These are phyloP conservation scores for Volvariella surrecta DNA, from an alignment of 1,284 basidiomycete genomes.

Conservation along the genomic window DNA sequence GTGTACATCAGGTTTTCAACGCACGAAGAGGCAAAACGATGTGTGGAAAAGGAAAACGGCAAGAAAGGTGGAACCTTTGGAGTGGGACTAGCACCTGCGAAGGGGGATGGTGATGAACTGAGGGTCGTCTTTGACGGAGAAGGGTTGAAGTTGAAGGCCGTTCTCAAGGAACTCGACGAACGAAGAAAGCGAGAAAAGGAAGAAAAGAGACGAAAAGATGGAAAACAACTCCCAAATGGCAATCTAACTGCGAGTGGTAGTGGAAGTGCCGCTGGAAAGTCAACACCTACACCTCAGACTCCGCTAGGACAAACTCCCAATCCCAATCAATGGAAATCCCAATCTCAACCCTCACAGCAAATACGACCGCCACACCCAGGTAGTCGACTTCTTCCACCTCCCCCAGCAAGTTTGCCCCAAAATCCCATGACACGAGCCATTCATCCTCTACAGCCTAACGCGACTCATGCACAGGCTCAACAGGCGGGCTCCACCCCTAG, in stretches of 20 bases:
- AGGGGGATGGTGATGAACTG: slow-evolving; percentile 35
- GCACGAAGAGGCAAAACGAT: slow-evolving; percentile 55
- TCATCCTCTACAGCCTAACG: background rate
- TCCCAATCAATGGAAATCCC: slow-evolving; percentile 6
- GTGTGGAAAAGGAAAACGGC: slow-evolving; percentile 53
- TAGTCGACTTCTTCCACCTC: slow-evolving; percentile 2
- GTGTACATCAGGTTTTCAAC: slow-evolving; percentile 65
- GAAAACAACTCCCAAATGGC: slow-evolving; percentile 7
- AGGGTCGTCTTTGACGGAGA: slow-evolving; percentile 58
- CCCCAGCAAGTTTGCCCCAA: background rate
- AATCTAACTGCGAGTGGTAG: slow-evolving; percentile 7
- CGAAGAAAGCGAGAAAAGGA: slow-evolving; percentile 41
- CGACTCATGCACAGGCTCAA: slow-evolving; percentile 4
- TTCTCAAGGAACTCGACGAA: slow-evolving; percentile 53
- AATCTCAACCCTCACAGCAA: slow-evolving; percentile 3
- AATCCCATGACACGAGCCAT: background rate
- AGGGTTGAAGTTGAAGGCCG: slow-evolving; percentile 45
- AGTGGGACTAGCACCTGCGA: slow-evolving; percentile 21
- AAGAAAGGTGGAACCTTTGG: slow-evolving; percentile 26
- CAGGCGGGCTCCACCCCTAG: slow-evolving; percentile 6
- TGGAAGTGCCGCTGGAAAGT: slow-evolving; percentile 8
- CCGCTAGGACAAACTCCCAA: slow-evolving; percentile 10
- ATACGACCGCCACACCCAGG: background rate
- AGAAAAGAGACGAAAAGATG: slow-evolving; percentile 31
- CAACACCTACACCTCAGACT: slow-evolving; percentile 13